Conservation (phyloP, 805 yeast species). For the Sungouiella blattae region DNA sequence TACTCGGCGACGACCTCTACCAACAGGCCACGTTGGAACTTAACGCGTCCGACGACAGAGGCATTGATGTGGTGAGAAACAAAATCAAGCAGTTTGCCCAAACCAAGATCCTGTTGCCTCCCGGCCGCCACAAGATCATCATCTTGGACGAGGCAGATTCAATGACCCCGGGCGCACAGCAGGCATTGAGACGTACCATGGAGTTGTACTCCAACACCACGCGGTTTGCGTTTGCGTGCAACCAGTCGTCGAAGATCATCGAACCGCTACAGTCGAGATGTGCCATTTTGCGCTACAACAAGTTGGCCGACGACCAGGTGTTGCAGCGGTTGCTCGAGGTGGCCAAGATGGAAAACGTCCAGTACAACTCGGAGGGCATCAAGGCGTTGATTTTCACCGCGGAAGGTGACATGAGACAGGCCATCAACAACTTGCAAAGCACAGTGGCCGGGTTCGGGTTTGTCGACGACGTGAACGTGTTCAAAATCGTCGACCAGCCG, state of each 20-base stretch:
- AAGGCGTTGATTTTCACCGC: constrained; percentile 92
- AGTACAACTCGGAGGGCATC: constrained; percentile 84
- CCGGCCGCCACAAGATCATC: constrained; percentile 88
- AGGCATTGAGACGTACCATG: constrained; percentile 91
- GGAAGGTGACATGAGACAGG: constrained; percentile 99
- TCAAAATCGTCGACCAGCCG: constrained; percentile 93
- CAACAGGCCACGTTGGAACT: constrained; percentile 85
- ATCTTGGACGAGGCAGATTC: constrained; percentile 95
- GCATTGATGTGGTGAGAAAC: constrained; percentile 93
- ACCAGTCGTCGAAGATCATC: constrained; percentile 88
- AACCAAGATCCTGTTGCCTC: constrained; percentile 81
- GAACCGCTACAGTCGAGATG: constrained; percentile 97
- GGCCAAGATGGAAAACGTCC: constrained; percentile 63
- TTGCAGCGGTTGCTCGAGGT: constrained; percentile 71
- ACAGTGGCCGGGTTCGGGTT: constrained; percentile 91
- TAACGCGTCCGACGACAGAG: constrained; percentile 96
- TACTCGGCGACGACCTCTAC: constrained; percentile 65
- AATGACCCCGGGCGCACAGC: constrained; percentile 97
- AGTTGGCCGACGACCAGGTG: constrained; percentile 81
- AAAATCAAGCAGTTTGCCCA: constrained; percentile 95
- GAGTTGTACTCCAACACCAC: constrained; percentile 94
- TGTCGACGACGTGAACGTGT: constrained; percentile 90
- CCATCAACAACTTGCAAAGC: constrained; percentile 88
- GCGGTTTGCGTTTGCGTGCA: constrained; percentile 97
- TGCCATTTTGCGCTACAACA: constrained; percentile 84